Evolutionary conservation across 2,329 filamentous ascomycete species (phyloP).

Genomic region (Botrytis fragariae): DNA sequence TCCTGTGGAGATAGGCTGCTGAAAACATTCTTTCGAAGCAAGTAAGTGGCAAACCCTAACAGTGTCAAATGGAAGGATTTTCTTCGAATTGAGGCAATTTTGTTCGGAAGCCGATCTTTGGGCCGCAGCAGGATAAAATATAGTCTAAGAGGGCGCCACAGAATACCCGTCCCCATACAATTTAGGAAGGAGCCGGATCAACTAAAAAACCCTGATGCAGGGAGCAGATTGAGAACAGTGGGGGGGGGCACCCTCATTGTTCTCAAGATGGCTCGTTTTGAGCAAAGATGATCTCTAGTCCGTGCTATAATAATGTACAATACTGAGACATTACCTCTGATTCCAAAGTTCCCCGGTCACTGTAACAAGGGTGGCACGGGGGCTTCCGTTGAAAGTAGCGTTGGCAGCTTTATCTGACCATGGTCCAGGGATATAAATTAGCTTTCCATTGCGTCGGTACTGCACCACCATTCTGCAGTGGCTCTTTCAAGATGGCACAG

Average conservation of each 20-base stretch:
- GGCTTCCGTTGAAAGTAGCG: background rate
- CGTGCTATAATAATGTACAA: background rate
- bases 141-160: background rate
- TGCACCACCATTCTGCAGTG: background rate
- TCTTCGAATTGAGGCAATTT: background rate
- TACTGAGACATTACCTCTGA: background rate
- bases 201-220: background rate
- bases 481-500: background rate
- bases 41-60: background rate
- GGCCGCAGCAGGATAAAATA: background rate
- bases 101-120: background rate
- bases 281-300: background rate
- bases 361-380: background rate
- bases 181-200: background rate
- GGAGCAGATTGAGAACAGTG: background rate
- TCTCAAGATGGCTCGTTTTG: background rate
- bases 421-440: background rate
- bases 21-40: background rate
- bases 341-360: background rate
- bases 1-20: background rate
- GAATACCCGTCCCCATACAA: background rate
- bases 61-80: background rate
- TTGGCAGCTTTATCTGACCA: background rate
- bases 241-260: background rate
- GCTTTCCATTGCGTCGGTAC: background rate